Evolutionary conservation across 2,329 filamentous ascomycete genomes (phyloP).

Genomic region (Aureobasidium vineae): DNA sequence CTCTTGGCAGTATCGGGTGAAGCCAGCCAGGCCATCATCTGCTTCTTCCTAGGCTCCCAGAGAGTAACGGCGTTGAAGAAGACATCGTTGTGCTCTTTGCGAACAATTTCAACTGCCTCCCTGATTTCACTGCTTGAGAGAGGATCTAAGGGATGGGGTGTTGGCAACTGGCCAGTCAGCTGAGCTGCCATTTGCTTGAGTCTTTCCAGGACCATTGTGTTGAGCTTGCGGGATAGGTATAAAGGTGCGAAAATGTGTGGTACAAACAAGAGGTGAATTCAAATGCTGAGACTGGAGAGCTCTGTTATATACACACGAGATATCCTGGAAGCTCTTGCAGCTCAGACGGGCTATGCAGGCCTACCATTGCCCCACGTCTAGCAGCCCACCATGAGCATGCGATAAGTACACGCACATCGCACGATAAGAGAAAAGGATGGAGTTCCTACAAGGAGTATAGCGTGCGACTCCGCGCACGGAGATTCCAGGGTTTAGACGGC

Average conservation of each 20-base stretch:
- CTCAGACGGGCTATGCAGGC: not conserved
- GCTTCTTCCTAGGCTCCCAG: constrained; percentile 78
- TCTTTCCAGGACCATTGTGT: constrained; percentile 60
- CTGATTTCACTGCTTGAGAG: constrained; percentile 72
- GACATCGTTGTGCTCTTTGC: constrained; percentile 66
- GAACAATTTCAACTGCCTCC: constrained; percentile 64
- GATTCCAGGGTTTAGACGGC: not conserved
- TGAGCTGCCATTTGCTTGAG: constrained; percentile 64
- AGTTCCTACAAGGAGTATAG: constrained; percentile 9
- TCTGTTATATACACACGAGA: constrained; percentile 9
- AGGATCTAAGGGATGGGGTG: constrained; percentile 74
- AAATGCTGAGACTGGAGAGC: not conserved
- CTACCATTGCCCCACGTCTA: constrained; percentile 7
- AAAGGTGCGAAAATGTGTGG: not conserved
- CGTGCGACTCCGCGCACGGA: constrained; percentile 2
- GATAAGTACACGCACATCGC: not conserved
- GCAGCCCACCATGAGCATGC: not conserved
- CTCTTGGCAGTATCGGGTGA: constrained; percentile 59
- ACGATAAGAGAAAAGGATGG: constrained; percentile 14
- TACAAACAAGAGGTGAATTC: not conserved
- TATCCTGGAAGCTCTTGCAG: not conserved
- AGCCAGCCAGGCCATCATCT: constrained; percentile 77
- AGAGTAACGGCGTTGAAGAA: constrained; percentile 86
- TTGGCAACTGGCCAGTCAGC: constrained; percentile 54
- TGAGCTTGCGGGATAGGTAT: not conserved